Percentiles rank a stretch among this genome's conserved stretches.
These are phyloP conservation scores for Abrus precatorius DNA, from an alignment of 306 rosid genomes.

Conservation along the genomic window DNA sequence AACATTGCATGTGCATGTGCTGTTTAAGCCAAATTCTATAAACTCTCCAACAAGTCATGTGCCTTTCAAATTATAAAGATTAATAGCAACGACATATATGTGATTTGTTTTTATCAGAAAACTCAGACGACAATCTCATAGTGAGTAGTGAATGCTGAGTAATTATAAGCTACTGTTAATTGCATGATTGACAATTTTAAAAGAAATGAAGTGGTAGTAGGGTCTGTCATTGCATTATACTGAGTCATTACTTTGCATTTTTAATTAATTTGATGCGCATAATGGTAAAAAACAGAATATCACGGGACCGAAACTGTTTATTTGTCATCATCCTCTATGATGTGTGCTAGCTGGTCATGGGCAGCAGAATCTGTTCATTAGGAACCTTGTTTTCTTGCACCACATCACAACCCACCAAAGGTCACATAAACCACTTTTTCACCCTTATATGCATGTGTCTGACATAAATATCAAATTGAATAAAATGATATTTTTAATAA, in stretches of 20 bases:
- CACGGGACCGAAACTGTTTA: constrained; percentile 68
- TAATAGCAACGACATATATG: not conserved
- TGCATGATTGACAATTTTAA: not conserved
- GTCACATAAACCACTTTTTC: constrained; percentile 20
- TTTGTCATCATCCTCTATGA: constrained; percentile 60
- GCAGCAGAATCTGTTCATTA: constrained; percentile 33
- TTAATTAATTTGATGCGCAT: constrained; percentile 32
- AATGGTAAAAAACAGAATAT: constrained; percentile 52
- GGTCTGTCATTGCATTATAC: not conserved
- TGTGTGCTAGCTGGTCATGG: constrained; percentile 44
- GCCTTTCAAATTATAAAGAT: constrained; percentile 35
- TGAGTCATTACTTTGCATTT: constrained; percentile 35
- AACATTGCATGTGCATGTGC: constrained; percentile 37
- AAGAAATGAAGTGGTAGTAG: not conserved
- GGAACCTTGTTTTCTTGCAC: constrained; percentile 38
- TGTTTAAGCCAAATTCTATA: constrained; percentile 24
- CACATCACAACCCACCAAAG: constrained; percentile 47
- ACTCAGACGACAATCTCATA: constrained; percentile 23
- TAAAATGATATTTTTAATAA: no score
- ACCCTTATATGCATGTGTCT: not conserved
- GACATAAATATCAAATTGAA: no score
- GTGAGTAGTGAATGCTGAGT: constrained; percentile 6
- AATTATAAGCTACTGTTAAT: not conserved
- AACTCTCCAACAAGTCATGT: constrained; percentile 42
- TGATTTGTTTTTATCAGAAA: constrained; percentile 27